These are phyloP conservation scores for Plectosphaerella plurivora DNA, from an alignment of 2,329 filamentous ascomycete genomes.

Conservation along the genomic window DNA sequence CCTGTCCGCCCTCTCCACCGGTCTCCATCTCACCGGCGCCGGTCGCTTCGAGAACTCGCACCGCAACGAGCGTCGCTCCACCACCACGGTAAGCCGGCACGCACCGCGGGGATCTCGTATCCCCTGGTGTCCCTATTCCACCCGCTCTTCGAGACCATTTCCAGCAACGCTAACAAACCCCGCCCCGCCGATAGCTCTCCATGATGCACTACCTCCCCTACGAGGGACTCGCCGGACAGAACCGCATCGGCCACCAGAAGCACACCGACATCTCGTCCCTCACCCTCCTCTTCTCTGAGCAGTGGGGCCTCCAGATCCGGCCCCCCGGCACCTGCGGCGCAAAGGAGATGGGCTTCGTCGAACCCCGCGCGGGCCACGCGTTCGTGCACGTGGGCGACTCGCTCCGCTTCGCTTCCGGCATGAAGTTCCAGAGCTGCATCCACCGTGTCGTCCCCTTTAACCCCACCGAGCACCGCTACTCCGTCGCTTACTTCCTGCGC, in stretches of 20 bases:
- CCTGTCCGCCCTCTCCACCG: slow-evolving; percentile 44
- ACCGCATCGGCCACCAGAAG: slow-evolving; percentile 48
- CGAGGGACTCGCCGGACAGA: slow-evolving; percentile 29
- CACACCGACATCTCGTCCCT: slow-evolving; percentile 54
- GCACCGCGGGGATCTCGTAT: neutral
- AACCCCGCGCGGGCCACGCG: slow-evolving; percentile 44
- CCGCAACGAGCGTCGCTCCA: slow-evolving; percentile 44
- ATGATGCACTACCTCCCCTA: slow-evolving; percentile 51
- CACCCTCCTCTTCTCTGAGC: slow-evolving; percentile 50
- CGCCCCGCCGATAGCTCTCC: slow-evolving; percentile 24
- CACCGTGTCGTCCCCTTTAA: slow-evolving; percentile 52
- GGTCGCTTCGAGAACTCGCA: slow-evolving; percentile 45
- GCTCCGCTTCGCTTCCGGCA: slow-evolving; percentile 48
- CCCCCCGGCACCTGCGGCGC: slow-evolving; percentile 35
- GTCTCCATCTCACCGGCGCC: slow-evolving; percentile 37
- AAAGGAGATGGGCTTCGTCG: slow-evolving; percentile 48
- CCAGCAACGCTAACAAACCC: neutral
- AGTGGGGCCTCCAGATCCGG: slow-evolving; percentile 54
- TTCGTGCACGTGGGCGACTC: slow-evolving; percentile 57
- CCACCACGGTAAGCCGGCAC: slow-evolving; percentile 27
- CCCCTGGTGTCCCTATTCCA: neutral
- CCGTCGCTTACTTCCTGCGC: slow-evolving; percentile 54
- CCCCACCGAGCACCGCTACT: slow-evolving; percentile 50
- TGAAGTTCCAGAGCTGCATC: slow-evolving; percentile 52
- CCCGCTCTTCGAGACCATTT: neutral